Conservation (phyloP, 192 early-diverging fungal genomes). For the Mortierella antarctica region DNA sequence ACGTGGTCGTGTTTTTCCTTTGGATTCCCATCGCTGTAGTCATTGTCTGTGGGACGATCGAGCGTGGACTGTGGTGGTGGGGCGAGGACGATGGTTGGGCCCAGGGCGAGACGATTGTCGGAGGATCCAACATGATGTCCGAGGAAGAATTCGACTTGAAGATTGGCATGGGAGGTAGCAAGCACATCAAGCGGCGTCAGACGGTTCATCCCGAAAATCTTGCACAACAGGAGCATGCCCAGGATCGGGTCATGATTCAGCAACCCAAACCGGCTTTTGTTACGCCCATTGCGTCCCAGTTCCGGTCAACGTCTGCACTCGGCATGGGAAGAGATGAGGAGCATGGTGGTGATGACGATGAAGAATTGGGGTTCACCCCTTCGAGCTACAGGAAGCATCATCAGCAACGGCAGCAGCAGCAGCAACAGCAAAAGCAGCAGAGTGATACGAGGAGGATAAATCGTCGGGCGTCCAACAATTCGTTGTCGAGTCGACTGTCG, state of each 20-base stretch:
- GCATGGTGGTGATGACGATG: slow-evolving; percentile 24
- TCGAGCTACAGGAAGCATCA: slow-evolving; percentile 50
- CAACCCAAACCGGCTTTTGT: slow-evolving; percentile 49
- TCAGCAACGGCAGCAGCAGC: slow-evolving; percentile 35
- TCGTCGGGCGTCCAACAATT: slow-evolving; percentile 22
- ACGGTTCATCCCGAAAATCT: slow-evolving; percentile 36
- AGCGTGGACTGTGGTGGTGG: slow-evolving; percentile 54
- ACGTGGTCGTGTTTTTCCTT: slow-evolving; percentile 38
- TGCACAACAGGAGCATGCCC: slow-evolving; percentile 1
- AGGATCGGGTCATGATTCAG: slow-evolving; percentile 28
- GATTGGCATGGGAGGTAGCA: slow-evolving; percentile 37
- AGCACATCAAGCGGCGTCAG: slow-evolving; percentile 35
- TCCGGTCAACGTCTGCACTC: slow-evolving; percentile 10
- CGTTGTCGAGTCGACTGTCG: slow-evolving; percentile 42
- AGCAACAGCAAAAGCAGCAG: slow-evolving; percentile 11
- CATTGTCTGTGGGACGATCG: slow-evolving; percentile 51
- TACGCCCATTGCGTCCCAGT: slow-evolving; percentile 48
- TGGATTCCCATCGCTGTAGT: slow-evolving; percentile 51
- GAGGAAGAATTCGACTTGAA: slow-evolving; percentile 54
- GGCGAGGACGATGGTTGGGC: slow-evolving; percentile 52
- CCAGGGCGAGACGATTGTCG: slow-evolving; percentile 16
- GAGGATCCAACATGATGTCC: slow-evolving; percentile 50
- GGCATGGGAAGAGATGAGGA: neutral
- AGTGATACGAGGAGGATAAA: slow-evolving; percentile 4
- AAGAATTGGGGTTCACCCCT: slow-evolving; percentile 23